These are phyloP conservation scores for Puccinia hordei DNA, from an alignment of 1,284 basidiomycete species.

Conservation along the genomic window DNA sequence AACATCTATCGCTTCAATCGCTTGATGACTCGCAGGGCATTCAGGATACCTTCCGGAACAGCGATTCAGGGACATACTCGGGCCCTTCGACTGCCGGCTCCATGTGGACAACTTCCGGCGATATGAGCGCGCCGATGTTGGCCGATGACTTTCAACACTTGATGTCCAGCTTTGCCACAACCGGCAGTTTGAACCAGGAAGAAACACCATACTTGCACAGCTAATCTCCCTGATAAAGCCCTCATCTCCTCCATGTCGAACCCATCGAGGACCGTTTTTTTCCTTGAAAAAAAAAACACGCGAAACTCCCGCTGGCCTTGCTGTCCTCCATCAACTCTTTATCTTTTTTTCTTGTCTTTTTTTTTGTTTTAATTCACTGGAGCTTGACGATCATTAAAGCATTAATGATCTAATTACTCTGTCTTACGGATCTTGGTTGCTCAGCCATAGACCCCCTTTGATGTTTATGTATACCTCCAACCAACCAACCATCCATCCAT, in stretches of 20 bases:
- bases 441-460: neutral
- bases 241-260: neutral
- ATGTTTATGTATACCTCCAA: neutral
- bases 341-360: neutral
- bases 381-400: neutral
- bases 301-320: neutral
- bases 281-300: no score
- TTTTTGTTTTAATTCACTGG: neutral
- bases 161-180: neutral
- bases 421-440: neutral
- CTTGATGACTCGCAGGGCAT: neutral
- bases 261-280: neutral
- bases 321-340: neutral
- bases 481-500: neutral
- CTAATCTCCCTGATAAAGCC: neutral
- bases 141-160: neutral
- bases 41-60: neutral
- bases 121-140: neutral
- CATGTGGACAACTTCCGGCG: neutral
- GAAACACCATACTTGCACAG: neutral
- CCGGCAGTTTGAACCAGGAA: neutral
- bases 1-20: slow-evolving; percentile 5
- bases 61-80: neutral
- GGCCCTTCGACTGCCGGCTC: slow-evolving; percentile 20
- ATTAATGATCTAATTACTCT: neutral